A percentile compares a stretch with the other conserved stretches of the same genome.
These are phyloP conservation scores for Endocladia muricata DNA, from an alignment of 31 red algal genomes.

Conservation along the genomic window DNA sequence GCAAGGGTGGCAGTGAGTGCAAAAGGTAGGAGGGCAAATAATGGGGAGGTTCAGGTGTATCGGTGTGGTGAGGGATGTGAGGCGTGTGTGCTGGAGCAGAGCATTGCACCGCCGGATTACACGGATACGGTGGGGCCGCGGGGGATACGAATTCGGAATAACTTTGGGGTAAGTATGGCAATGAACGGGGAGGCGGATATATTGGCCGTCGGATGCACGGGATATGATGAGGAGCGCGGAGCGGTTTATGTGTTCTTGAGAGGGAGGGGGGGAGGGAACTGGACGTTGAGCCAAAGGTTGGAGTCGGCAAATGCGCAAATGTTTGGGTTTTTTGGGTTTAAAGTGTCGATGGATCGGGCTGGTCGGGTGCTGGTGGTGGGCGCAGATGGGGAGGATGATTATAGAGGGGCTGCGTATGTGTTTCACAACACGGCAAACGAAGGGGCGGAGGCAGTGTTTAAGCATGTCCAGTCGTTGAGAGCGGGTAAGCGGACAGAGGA, in stretches of 20 bases:
- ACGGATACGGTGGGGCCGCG: slow-evolving; percentile 50
- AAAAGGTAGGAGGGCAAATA: slow-evolving; percentile 53
- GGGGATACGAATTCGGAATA: slow-evolving; percentile 83
- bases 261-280: background rate
- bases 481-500: slow-evolving; percentile 29
- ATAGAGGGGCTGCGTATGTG: slow-evolving; percentile 69
- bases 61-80: slow-evolving; percentile 27
- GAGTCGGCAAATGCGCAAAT: slow-evolving; percentile 51
- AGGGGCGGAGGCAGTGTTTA: background rate
- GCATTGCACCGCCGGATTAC: slow-evolving; percentile 54
- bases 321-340: slow-evolving; percentile 77
- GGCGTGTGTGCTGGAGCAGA: background rate
- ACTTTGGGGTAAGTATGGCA: slow-evolving; percentile 69
- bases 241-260: slow-evolving; percentile 54
- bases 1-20: slow-evolving; percentile 36
- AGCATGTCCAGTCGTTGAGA: slow-evolving; percentile 18
- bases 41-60: slow-evolving; percentile 57
- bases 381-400: slow-evolving; percentile 76
- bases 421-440: slow-evolving; percentile 14
- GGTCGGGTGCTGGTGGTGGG: slow-evolving; percentile 49
- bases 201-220: slow-evolving; percentile 64
- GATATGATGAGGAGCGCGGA: slow-evolving; percentile 65
- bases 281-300: slow-evolving; percentile 45
- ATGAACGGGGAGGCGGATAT: slow-evolving; percentile 28
- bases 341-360: slow-evolving; percentile 42